phyloP scores from a whole-genome alignment of 257 asterid genomes.

The Knoxia roxburghii region DNA sequence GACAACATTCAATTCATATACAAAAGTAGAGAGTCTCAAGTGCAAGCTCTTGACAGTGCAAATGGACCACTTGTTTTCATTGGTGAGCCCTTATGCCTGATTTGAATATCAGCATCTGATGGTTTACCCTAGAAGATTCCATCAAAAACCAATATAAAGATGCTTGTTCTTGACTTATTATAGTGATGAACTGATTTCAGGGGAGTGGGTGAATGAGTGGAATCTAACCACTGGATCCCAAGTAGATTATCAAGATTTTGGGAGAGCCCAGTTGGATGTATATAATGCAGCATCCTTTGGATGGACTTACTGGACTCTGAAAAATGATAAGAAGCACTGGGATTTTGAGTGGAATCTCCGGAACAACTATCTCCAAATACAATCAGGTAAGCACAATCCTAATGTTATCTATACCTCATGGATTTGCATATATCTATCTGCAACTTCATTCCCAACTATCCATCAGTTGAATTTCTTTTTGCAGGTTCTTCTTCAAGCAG shows the following conservation, averaged over 20 bases:
- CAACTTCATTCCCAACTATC: neutral
- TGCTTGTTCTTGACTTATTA: neutral
- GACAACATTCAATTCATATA: conserved; percentile 54
- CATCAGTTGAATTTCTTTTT: conserved; percentile 1
- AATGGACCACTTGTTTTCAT: conserved; percentile 74
- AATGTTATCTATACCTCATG: conserved; percentile 6
- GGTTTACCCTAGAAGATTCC: too few species aligned
- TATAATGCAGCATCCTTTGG: conserved; percentile 71
- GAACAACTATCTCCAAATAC: conserved; percentile 59
- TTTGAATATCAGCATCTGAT: too few species aligned
- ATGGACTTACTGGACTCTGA: conserved; percentile 78
- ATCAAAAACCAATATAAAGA: neutral
- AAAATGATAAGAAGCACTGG: conserved; percentile 66
- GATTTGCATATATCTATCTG: conserved; percentile 3
- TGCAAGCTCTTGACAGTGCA: conserved; percentile 54
- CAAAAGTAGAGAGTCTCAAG: conserved; percentile 49
- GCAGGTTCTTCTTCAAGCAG: conserved; percentile 19
- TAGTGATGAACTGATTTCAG: conserved; percentile 29
- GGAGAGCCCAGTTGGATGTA: conserved; percentile 61
- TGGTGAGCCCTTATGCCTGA: conserved; percentile 31
- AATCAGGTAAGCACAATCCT: conserved; percentile 32
- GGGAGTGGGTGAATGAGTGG: conserved; percentile 91
- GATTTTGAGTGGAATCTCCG: conserved; percentile 78
- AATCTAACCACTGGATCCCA: conserved; percentile 44
- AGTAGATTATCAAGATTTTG: conserved; percentile 58